Base-by-base conservation (phyloP, 768 basidiomycete genomes). In the Heimioporus sp. region DNA sequence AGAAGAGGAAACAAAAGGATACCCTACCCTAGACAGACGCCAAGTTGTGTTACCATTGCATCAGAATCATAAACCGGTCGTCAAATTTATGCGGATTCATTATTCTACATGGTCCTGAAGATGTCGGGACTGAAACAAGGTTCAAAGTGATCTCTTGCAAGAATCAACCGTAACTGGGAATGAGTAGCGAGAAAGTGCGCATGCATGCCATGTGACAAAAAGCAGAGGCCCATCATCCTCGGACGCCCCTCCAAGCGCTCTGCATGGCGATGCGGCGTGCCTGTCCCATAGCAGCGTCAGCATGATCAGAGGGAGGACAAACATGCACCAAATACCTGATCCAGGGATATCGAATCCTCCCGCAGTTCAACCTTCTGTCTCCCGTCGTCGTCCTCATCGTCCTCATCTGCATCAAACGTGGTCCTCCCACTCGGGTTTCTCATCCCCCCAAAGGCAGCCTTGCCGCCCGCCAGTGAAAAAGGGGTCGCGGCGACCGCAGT, bases 271-370 rank as follows among this genome's bases (percentile, higher is more conserved):
- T 93, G 42, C 90, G 83, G 56, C 83, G 80, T 5, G 90, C 90
- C 87, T 91, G 53, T 28, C 24, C 38, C 48, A 42, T 54, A 54
- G 19, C 21, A 61, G 37, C 4, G 45, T 57, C 36, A 53, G 52
- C 28, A 28, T 20, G 32, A 19, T 48, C 38, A 43, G 10, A 11
- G 34, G 21, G n/a, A n/a, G 17, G 43, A 51, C 34, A 41, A 36
- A 42, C 11, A 1, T 21, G 17, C 11, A 17, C 6, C 31, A 68
- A 78, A 24, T 59, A 92, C 93, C 81, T 98, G 96, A 58, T 98
- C 96, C 53, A 97, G 76, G 12, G 90, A 87, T 67, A 99, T 98
- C 30, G 86, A 84, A 61, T 86, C 90, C 63, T 92, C 90, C 58
- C 78, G 75, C 56, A 96, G 73, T 62, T 88, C 86, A 20, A 97